A percentile compares a stretch with the other conserved stretches of the same genome.
Evolutionary conservation across 345 rosid genomes (phyloP).

Genomic region (Acer yangbiense): DNA sequence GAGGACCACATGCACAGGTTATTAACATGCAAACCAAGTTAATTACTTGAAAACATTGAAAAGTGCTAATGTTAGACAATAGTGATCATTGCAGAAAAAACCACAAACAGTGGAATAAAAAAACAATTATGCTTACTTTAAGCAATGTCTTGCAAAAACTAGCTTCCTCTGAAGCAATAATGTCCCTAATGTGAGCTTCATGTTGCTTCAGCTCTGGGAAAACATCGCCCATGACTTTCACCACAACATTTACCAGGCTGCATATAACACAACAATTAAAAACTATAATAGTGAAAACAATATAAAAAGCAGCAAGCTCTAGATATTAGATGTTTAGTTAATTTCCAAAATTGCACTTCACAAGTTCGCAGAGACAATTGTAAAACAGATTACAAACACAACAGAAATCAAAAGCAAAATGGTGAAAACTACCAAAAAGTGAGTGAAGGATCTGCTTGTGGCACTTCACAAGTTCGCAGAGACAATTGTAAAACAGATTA

Average conservation of each 20-base stretch:
- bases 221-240: slow-evolving; percentile 74
- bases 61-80: background rate
- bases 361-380: slow-evolving; percentile 3
- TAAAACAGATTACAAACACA: background rate
- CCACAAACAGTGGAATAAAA: background rate
- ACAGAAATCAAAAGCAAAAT: background rate
- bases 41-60: background rate
- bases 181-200: slow-evolving; percentile 66
- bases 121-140: slow-evolving; percentile 47
- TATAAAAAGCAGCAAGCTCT: background rate
- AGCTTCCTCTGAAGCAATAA: slow-evolving; percentile 81
- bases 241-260: slow-evolving; percentile 81
- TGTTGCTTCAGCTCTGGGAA: slow-evolving; percentile 87
- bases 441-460: background rate
- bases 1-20: background rate
- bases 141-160: slow-evolving; percentile 93
- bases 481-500: background rate
- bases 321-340: background rate
- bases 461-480: background rate
- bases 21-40: background rate
- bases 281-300: background rate
- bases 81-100: background rate
- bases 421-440: background rate
- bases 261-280: slow-evolving; percentile 20
- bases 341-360: background rate